Base-by-base conservation (phyloP, 2,329 filamentous ascomycete species). In the Fusarium albosuccineum region DNA sequence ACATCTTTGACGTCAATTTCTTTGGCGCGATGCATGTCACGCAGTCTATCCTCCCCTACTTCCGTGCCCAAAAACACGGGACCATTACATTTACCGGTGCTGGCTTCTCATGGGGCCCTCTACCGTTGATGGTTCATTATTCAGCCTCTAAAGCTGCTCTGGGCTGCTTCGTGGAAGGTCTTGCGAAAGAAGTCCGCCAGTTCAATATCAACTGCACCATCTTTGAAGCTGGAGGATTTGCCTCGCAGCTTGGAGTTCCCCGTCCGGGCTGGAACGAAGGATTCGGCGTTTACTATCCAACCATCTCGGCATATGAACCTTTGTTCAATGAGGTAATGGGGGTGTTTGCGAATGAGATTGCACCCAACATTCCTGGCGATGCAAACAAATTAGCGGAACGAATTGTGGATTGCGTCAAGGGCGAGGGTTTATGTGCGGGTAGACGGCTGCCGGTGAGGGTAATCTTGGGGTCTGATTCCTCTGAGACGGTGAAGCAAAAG, bases 121-220 rank as follows among this genome's bases (percentile, higher is more conserved):
- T 77, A 1, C 76, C 77, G 1, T 76, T 73, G 64, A 70, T 75
- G 64, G 67, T 73, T 2, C 68, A 74, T 57, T 79, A 79, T 60
- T 66, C 67, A 6, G 68, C 73, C 6, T 69, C 75, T 29, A 79
- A 79, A 40, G 69, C 71, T 4, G 74, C 73, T 3, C 61, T 75
- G 3, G 73, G 68, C 40, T 45, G 70, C 3, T 76, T 69, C 48
- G 72, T 73, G 9, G 76, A 78, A 55, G 36, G 62, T 3, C 70
- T 79, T 9, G 61, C 72, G 62, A 77, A 76, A 33, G 77, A 79
- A 34, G 42, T 75, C 5, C 44, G 48, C 10, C 64, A 70, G 2
- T 54, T 77, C n/a, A 70, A 71, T 2, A 71, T 79, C 48, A 52
- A 63, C 17, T 73, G 70, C 42, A 72, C 77, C 14, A 71, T 73